Evolutionary conservation across 164 flowering plant genomes (phyloP), one percentile per base, ranked within the genome.

Genomic region (Litsea cubeba): DNA sequence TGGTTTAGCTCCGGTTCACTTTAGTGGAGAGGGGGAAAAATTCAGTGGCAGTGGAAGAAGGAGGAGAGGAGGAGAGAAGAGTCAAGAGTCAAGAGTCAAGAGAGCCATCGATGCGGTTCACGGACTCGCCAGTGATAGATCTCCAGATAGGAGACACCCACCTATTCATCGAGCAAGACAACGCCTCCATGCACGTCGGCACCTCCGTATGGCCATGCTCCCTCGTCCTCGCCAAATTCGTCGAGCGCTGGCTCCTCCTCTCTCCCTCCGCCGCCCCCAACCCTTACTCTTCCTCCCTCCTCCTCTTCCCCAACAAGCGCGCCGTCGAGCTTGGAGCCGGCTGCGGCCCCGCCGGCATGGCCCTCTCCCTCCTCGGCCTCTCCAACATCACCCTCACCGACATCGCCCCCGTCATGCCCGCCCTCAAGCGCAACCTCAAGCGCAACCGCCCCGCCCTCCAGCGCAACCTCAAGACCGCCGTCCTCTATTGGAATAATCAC

Each of bases 201-300:
- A 95, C 99, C 78, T 85, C 92, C 84, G 97, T 95, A 46, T 95
- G 98, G 99, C 97, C 96, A 2, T 88, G 92, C 76, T 93, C 99
- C 28, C 89, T 95, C 71, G 91, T 95, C 83, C 94, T 95, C 78
- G 91, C 88, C 88, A 95, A 95, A 70, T 95, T 95, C 92, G 82
- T 82, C 74, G 98, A 93, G 26, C 97, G 97, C 70, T 91, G 96
- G 95, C 70, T 77, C 72, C 75, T 28, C 18, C 28, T 82, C 3
- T 22, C 83, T 74, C 14, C 78, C 58, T 20, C 77, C 28, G 12
- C 57, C 50, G 17, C 74, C 75, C 79, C 83, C 18, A 85, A 87
- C 81, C 91, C 96, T 18, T 95, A 93, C 88, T 69, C 93, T 30
- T 69, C 93, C 35, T 35, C 69, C 63, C 90, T 91, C 82, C 86